A percentile compares a stretch with the other conserved stretches of the same genome.
Conservation (phyloP, 768 basidiomycete genomes). For the Hysterangium stoloniferum region DNA sequence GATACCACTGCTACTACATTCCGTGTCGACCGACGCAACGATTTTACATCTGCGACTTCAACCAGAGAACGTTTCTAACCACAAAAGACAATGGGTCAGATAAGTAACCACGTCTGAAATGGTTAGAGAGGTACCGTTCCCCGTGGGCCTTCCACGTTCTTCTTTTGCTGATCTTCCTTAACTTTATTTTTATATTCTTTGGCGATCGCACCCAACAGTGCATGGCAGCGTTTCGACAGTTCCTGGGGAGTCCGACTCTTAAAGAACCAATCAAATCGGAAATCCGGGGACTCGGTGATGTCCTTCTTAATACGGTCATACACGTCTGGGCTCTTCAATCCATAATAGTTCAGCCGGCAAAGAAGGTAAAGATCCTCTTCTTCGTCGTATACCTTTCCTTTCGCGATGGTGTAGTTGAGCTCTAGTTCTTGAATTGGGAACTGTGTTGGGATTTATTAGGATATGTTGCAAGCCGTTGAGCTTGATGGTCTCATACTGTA, state of each 20-base stretch:
- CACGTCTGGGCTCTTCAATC: conserved; percentile 81
- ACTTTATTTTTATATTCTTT: conserved; percentile 55
- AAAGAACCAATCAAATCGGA: conserved; percentile 98
- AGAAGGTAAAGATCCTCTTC: conserved; percentile 96
- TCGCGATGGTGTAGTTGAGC: conserved; percentile 90
- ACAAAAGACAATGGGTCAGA: not conserved
- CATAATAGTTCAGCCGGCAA: conserved; percentile 83
- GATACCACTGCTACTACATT: conserved; percentile 7
- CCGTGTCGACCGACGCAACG: conserved; percentile 35
- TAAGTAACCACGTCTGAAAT: not conserved
- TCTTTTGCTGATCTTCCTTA: conserved; percentile 55
- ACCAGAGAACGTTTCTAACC: conserved; percentile 2
- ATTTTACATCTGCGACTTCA: conserved; percentile 6
- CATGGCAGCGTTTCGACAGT: conserved; percentile 80
- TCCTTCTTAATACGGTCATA: conserved; percentile 96
- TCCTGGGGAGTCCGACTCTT: conserved; percentile 88
- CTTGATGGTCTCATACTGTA: too few species aligned
- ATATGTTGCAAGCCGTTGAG: too few species aligned
- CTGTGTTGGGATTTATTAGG: too few species aligned
- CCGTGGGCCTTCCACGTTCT: conserved; percentile 45
- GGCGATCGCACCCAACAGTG: conserved; percentile 82
- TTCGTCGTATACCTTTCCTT: conserved; percentile 93
- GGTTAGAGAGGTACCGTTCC: conserved; percentile 1
- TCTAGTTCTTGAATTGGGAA: conserved; percentile 98
- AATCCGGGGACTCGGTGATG: conserved; percentile 93